A percentile compares a stretch with the other conserved stretches of the same genome.
phyloP scores from a whole-genome alignment of 169 alveolate species.

The Cryptosporidium sp. region DNA sequence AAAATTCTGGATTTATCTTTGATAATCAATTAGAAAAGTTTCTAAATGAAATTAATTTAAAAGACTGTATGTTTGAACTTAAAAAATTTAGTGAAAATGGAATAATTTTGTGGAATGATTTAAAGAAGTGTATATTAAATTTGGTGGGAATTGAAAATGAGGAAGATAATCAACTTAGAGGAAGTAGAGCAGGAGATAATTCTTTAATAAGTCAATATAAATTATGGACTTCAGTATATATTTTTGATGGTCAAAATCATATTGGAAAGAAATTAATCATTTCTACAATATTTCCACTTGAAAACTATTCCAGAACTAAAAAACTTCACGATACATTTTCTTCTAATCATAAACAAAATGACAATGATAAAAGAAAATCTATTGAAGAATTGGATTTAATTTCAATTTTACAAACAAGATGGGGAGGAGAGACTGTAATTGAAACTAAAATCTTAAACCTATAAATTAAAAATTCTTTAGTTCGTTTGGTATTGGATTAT shows the following conservation, averaged over 20 bases:
- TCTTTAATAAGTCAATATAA: neutral
- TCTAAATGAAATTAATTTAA: slow-evolving; percentile 17
- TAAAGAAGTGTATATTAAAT: slow-evolving; percentile 17
- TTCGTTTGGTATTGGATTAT: slow-evolving; percentile 92
- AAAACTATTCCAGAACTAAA: neutral
- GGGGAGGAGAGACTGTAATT: slow-evolving; percentile 39
- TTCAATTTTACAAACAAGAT: slow-evolving; percentile 54
- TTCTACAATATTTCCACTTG: slow-evolving; percentile 32
- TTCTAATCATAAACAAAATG: neutral
- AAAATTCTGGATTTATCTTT: slow-evolving; percentile 56
- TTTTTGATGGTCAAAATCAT: slow-evolving; percentile 46
- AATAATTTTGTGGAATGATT: slow-evolving; percentile 64
- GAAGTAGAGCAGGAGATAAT: neutral
- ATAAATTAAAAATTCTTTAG: slow-evolving; percentile 73
- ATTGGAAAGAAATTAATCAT: slow-evolving; percentile 12
- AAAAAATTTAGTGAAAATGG: slow-evolving; percentile 21
- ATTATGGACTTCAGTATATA: slow-evolving; percentile 28
- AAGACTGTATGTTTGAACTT: slow-evolving; percentile 14
- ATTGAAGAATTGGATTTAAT: slow-evolving; percentile 48
- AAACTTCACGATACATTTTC: neutral
- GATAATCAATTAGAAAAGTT: slow-evolving; percentile 44
- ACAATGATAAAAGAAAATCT: neutral
- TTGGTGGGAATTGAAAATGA: slow-evolving; percentile 15
- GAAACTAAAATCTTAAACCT: neutral
- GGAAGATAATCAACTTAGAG: slow-evolving; percentile 5